Evolutionary conservation across 2,329 filamentous ascomycete species (phyloP), one percentile per base, ranked within the genome.

Genomic region (Trichothecium sympodiale): DNA sequence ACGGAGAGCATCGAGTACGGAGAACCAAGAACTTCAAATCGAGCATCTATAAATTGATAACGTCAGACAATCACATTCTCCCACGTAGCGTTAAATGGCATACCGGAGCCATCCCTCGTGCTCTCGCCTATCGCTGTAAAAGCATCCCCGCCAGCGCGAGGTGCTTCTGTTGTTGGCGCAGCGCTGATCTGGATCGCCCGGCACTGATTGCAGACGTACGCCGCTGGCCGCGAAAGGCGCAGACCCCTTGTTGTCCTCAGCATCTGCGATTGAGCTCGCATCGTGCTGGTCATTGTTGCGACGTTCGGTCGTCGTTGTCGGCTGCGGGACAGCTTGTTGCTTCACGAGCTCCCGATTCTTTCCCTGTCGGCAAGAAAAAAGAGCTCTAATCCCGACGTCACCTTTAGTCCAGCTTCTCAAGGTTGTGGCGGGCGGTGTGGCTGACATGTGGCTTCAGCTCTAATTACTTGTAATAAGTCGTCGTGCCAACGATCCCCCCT

Each of bases 1-100:
- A 94, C 88, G 16, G 89, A 95, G 47, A 98, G 79, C 44, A 98
- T 77, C 37, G 91, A 96, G 60, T 91, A 91, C 2, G 89, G 87
- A 17, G 84, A 76, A 42, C 91, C 91, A 44, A 98, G 67, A 33
- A 96, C 86, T 60, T 96, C 86, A 59, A 98, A 98, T 39, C 80
- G 79, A 37, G 91, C 91, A 72, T 96, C 91, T 95, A 47, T 7
- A 38, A n/a, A 15, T n/a, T 17, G 7, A 8, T 16, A 25, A 18
- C 16, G 42, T 49, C 35, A 52, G 43, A 34, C 26, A 25, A 10
- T 27, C 10, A 36, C 33, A 17, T 17, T 27, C 20, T 3, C 14
- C 5, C n/a, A 6, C 5, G 9, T 10, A 4, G 8, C 12, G 10
- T 12, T 7, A 13, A 8, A 15, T 40, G 31, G 18, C 50, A 30